Conservation (phyloP, 2,329 filamentous ascomycete genomes). For the Aspergillus bombycis region DNA sequence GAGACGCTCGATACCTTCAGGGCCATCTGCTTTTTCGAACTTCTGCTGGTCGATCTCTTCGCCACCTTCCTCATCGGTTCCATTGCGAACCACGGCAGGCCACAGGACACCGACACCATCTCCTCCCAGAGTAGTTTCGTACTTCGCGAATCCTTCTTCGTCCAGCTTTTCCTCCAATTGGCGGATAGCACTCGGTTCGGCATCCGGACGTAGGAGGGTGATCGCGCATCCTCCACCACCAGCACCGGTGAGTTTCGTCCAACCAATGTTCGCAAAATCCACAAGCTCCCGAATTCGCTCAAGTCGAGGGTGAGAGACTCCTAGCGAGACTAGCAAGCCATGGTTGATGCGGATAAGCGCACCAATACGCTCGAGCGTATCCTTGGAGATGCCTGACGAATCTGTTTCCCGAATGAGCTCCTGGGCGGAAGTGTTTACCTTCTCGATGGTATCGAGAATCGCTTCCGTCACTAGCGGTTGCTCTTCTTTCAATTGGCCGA, state of each 20-base stretch:
- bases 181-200: slow-evolving; percentile 59
- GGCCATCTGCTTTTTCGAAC: slow-evolving; percentile 81
- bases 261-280: slow-evolving; percentile 86
- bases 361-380: slow-evolving; percentile 73
- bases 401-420: slow-evolving; percentile 59
- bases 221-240: slow-evolving; percentile 96
- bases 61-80: slow-evolving; percentile 76
- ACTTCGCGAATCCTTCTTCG: slow-evolving; percentile 77
- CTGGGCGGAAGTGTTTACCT: slow-evolving; percentile 60
- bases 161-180: slow-evolving; percentile 68
- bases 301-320: slow-evolving; percentile 90
- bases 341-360: slow-evolving; percentile 94
- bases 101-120: slow-evolving; percentile 93
- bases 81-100: slow-evolving; percentile 88
- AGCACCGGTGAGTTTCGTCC: slow-evolving; percentile 96
- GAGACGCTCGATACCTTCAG: slow-evolving; percentile 81
- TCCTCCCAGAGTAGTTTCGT: slow-evolving; percentile 86
- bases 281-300: slow-evolving; percentile 90
- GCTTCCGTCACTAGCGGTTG: slow-evolving; percentile 78
- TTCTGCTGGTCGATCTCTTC: slow-evolving; percentile 92
- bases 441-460: slow-evolving; percentile 83
- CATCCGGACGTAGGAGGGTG: slow-evolving; percentile 75
- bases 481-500: slow-evolving; percentile 68
- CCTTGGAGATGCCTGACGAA: slow-evolving; percentile 68
- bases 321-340: slow-evolving; percentile 84